Evolutionary conservation across 805 yeast genomes (phyloP), one percentile per base, ranked within the genome.

Genomic region (Blastobotrys attinorum): DNA sequence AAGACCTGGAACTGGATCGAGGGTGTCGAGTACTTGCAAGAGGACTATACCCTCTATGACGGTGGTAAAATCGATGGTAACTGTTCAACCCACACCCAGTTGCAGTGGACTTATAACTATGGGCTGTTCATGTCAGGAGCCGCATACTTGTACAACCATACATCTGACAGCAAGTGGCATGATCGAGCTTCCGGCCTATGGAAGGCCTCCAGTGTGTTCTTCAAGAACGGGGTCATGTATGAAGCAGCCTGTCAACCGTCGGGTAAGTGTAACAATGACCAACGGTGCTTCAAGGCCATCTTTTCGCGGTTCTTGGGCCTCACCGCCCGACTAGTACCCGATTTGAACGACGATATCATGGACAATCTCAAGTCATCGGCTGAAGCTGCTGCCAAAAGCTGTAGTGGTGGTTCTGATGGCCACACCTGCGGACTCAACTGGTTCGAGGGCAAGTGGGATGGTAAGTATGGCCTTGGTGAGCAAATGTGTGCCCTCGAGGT

Each of bases 31-130:
- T 72, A 82, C 33, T 58, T 86, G 43, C 69, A 70, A 29, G 58
- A 56, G 31, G 71, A 72, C 66, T 66, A 78, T n/a, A 62, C 66
- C 23, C 59, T 62, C 3, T 55, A 49, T 29, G 70, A 65, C 45
- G 70, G 70, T 27, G 65, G 66, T 8, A 52, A 53, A 25, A 54
- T 58, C 31, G 66, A 74, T 36, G 66, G 63, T 44, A 81, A 83
- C 62, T 88, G 97, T 67, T 50, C 83, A 1, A 57, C 65, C 31
- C 65, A 81, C 39, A 72, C 82, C 20, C 59, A 64, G 31, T 73
- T 70, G 37, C 84, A 81, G 61, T 89, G 96, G 96, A 74, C 88
- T 15, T 89, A 88, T 64, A 88, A 88, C 61, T 84, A 81, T 47
- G 97, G 95, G 1, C 68, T 87, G 46, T 59, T 85, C 65, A 54